Percentiles rank a stretch among this genome's conserved stretches.
phyloP scores from a whole-genome alignment of 2,329 filamentous ascomycete genomes.

The Thielaviopsis punctulata region DNA sequence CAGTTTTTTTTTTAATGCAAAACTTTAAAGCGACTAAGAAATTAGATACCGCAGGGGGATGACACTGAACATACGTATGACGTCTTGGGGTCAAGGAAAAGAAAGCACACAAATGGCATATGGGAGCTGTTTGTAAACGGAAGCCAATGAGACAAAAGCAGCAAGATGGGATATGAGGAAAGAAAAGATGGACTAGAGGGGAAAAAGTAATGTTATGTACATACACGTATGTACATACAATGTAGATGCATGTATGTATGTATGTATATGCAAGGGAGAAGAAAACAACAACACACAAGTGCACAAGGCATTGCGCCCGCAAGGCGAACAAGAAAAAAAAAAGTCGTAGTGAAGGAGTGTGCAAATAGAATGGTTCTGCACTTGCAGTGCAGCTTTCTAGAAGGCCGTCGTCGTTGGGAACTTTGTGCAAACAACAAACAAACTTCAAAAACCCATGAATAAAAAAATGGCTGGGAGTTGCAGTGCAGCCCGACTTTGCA shows the following conservation, averaged over 20 bases:
- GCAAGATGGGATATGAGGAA: neutral
- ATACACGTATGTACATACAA: too few relatives aligned
- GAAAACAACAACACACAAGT: too few relatives aligned
- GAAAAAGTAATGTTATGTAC: neutral
- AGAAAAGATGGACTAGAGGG: neutral
- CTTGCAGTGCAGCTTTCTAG: neutral
- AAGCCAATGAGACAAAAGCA: neutral
- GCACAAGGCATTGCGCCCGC: too few relatives aligned
- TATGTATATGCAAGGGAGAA: neutral
- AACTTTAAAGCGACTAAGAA: too few relatives aligned
- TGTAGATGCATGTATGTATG: neutral
- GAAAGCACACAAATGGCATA: neutral
- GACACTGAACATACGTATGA: neutral
- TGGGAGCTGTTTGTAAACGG: neutral
- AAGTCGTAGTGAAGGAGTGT: neutral
- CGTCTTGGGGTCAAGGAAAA: neutral
- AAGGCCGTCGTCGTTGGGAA: too few relatives aligned
- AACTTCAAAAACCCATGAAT: neutral
- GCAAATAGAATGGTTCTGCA: neutral
- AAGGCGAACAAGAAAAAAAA: neutral
- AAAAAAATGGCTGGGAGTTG: neutral
- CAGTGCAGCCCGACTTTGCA: neutral
- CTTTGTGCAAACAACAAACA: too few relatives aligned
- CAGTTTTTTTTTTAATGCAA: too few relatives aligned
- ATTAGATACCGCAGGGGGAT: too few relatives aligned